Evolutionary conservation across 2,329 filamentous ascomycete species (phyloP), one percentile per base, ranked within the genome.

Genomic region (Ustilaginoidea virens): DNA sequence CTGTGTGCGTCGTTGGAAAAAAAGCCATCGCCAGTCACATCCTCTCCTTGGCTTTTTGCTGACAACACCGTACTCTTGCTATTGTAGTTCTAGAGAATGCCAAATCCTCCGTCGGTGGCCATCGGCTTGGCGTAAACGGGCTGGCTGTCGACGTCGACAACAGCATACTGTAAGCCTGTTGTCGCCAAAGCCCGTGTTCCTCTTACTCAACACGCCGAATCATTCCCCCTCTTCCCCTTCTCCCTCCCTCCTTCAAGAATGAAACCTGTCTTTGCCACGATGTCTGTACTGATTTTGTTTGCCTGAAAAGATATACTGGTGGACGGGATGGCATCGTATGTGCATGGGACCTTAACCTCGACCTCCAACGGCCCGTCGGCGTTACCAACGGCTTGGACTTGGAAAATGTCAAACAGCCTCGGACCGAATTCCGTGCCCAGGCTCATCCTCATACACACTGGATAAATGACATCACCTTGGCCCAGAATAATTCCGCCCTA

Each of bases 281-380:
- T n/a, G n/a, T n/a, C n/a, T n/a, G n/a, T n/a, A n/a, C n/a, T n/a
- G n/a, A n/a, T n/a, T n/a, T n/a, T n/a, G 14, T 23, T 15, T 17
- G 4, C 16, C 21, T 17, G 16, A 23, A 7, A 36, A 94, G 86
- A 45, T 98, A 96, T 58, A 94, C 90, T 25, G 90, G 83, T 40
- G 90, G 90, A 35, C 78, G 90, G 48, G 90, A 98, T 55, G 90
- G 90, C 43, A 80, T 90, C 28, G 78, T 98, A 41, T 98, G 90
- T 58, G 83, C 87, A 36, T 98, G 90, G 90, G 77, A 96, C 53
- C 61, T 94, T 30, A 71, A 82, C 45, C 70, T 81, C 46, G 68
- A 83, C 48, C 61, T 80, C 37, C 58, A 58, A 27, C 40, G 39
- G 31, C 38, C 35, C 31, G 39, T 39, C 34, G 39, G 44, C 29